Conservation (phyloP, 108 stramenopile species). For the Nannochloropsis granulata region DNA sequence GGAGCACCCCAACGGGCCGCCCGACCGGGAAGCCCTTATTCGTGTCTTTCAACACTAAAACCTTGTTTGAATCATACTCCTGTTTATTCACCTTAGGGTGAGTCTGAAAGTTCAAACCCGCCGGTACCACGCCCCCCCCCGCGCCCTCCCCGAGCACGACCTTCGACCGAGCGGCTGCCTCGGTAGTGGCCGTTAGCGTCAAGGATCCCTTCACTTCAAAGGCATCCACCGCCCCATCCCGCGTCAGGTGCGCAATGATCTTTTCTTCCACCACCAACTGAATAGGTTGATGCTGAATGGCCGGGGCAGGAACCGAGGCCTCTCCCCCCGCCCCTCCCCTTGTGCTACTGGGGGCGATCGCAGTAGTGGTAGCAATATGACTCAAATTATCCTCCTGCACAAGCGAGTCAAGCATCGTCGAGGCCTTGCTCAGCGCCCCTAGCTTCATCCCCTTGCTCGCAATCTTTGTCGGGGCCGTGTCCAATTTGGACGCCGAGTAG, state of each 20-base stretch:
- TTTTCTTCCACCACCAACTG: constrained; percentile 75
- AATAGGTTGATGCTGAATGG: constrained; percentile 63
- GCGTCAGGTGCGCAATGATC: constrained; percentile 64
- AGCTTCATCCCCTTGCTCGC: constrained; percentile 92
- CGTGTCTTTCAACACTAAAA: constrained; percentile 73
- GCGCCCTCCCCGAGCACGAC: constrained; percentile 44
- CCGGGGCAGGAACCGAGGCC: constrained; percentile 35
- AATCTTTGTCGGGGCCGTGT: constrained; percentile 43
- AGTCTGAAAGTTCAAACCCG: constrained; percentile 69
- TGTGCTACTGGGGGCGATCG: not conserved
- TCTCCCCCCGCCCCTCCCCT: constrained; percentile 35
- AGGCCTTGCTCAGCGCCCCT: constrained; percentile 53
- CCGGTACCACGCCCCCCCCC: not conserved
- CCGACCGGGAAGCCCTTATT: constrained; percentile 82
- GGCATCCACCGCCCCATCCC: constrained; percentile 76
- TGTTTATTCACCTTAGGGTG: constrained; percentile 95
- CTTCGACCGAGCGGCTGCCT: constrained; percentile 63
- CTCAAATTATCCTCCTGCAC: constrained; percentile 82
- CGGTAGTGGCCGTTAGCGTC: constrained; percentile 87
- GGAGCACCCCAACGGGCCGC: constrained; percentile 75
- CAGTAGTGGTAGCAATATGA: not conserved
- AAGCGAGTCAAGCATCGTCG: constrained; percentile 79
- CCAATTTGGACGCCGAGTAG: constrained; percentile 1
- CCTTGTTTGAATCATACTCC: constrained; percentile 56
- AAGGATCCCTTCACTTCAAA: constrained; percentile 91